phyloP scores from a whole-genome alignment of 768 basidiomycete genomes.

The Lentinula raphanica region DNA sequence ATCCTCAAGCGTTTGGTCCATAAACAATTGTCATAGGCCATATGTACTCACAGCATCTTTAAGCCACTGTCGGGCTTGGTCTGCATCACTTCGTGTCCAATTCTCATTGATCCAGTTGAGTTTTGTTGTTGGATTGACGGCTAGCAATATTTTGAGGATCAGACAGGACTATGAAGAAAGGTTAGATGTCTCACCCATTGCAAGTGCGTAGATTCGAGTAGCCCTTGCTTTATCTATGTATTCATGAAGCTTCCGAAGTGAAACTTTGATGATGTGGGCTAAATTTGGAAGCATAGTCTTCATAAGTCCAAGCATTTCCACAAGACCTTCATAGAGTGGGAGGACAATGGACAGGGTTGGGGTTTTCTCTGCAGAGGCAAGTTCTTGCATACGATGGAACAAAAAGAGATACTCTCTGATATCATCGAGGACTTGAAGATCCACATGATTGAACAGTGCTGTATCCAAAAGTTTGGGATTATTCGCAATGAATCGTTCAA shows the following conservation, averaged over 20 bases:
- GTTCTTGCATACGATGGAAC: constrained; percentile 26
- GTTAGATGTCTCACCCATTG: neutral
- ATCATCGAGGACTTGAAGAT: constrained; percentile 19
- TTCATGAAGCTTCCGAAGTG: neutral
- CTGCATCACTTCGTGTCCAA: neutral
- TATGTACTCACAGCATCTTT: neutral
- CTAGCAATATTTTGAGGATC: neutral
- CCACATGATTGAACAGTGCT: constrained; percentile 2
- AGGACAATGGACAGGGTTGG: too few species aligned
- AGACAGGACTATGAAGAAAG: neutral
- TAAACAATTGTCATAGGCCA: neutral
- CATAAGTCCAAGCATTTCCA: constrained; percentile 12
- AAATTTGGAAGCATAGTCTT: constrained; percentile 3
- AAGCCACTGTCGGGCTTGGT: neutral
- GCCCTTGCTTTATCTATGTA: neutral
- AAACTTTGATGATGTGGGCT: neutral
- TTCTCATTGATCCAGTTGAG: neutral
- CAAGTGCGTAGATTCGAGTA: neutral
- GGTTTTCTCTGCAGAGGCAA: constrained; percentile 27
- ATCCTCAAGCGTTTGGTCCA: neutral
- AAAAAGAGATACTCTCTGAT: constrained; percentile 23
- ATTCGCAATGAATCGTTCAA: neutral
- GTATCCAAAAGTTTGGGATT: constrained; percentile 8
- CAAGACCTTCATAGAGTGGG: constrained; percentile 23
- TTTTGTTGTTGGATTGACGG: too few species aligned